Conservation (phyloP, 202 grass and related monocot genomes). For the Schoenoplectus tabernaemontani region DNA sequence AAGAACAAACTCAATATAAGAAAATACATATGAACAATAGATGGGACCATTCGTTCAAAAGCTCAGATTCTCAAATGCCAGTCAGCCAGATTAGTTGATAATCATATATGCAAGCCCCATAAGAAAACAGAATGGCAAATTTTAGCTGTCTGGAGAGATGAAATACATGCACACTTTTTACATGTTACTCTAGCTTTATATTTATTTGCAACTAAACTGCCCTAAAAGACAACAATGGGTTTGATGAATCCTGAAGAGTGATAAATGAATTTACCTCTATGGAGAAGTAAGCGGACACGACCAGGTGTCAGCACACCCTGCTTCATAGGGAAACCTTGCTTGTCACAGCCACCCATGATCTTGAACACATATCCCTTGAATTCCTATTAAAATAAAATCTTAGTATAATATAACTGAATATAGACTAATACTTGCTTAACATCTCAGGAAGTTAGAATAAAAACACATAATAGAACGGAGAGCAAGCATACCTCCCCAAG, state of each 20-base stretch:
- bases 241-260: not conserved
- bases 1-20: not conserved
- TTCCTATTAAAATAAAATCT: constrained; percentile 34
- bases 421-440: not conserved
- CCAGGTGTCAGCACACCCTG: constrained; percentile 69
- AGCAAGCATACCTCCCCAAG: constrained; percentile 46
- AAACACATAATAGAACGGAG: not conserved
- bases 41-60: not conserved
- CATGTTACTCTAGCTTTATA: not conserved
- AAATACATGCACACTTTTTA: not conserved
- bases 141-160: not conserved
- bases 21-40: not conserved
- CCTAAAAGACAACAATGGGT: not conserved
- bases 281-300: constrained; percentile 66
- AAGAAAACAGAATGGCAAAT: not conserved
- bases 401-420: not conserved
- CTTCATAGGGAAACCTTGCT: constrained; percentile 89
- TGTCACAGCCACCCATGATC: constrained; percentile 83
- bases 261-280: constrained; percentile 41
- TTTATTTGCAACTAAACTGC: not conserved
- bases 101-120: not conserved
- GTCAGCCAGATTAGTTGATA: not conserved
- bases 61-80: not conserved
- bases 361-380: constrained; percentile 79
- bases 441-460: not conserved